Base-by-base conservation (phyloP, 2,329 filamentous ascomycete species). In the Shiraia bambusicola region DNA sequence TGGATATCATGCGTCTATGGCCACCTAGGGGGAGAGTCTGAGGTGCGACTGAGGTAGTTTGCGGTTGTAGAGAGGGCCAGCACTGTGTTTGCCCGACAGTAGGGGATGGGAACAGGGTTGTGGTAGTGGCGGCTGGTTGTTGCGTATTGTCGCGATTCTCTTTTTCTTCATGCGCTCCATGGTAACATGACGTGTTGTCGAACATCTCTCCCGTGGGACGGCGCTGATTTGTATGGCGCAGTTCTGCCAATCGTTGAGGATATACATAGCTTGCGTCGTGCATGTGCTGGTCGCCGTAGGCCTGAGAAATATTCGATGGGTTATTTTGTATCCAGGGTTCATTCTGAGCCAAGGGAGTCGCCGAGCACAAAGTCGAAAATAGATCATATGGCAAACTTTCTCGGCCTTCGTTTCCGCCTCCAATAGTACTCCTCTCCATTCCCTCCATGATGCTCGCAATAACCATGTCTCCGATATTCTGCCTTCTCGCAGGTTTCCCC, bases 31-130 rank as follows among this genome's bases (percentile, higher is more conserved):
- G 10, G 16, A 16, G 17, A 6, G 12, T 19, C 10, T 19, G 31
- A 2, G 31, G 31, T 22, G 31, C 31, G n/a, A 19, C 12, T 10
- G 10, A 33, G 3, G 3, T 19, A 30, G 11, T 19, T 2, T 28
- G 9, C 10, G 19, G 36, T 11, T 45, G 34, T 10, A 16, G n/a
- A 25, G 37, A 28, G 25, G 35, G 25, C 33, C 25, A 36, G 0
- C 14, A 22, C 17, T 32, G 15, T 10, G 41, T n/a, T 10, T 31
- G 25, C 6, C n/a, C 36, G 8, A 58, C 27, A 8, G 19, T 32
- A 31, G 45, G 37, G 12, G 49, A 44, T 3, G 47, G 49, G 10
- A 52, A 52, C 0, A 54, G 24, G 4, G 17, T 27, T 13, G 22
- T 6, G 11, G 33, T 15, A 17, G 35, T n/a, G 9, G 22, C 4